Percentiles rank a stretch among this genome's conserved stretches.
Evolutionary conservation across 2,329 filamentous ascomycete genomes (phyloP).

Genomic region (Byssochlamys sp.): DNA sequence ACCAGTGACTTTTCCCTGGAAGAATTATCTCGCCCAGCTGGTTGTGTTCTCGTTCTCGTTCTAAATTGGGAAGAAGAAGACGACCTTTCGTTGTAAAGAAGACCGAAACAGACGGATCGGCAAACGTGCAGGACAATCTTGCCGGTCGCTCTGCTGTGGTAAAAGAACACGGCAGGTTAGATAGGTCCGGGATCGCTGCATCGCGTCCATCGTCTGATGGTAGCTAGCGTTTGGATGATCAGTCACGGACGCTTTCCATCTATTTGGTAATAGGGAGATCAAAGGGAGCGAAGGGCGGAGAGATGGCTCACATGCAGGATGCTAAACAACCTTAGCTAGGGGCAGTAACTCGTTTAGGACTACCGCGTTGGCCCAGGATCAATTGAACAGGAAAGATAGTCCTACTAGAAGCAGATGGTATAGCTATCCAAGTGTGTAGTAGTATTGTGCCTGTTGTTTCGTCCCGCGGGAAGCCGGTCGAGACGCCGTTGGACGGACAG

Average conservation of each 20-base stretch:
- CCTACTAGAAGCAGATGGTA: neutral
- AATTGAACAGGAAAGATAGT: neutral
- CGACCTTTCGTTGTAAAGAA: neutral
- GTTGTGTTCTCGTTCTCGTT: neutral
- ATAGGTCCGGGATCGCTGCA: neutral
- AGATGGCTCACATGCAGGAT: neutral
- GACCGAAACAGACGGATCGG: neutral
- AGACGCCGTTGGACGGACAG: slow-evolving; percentile 5
- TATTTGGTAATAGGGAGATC: neutral
- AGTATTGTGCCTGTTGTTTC: neutral
- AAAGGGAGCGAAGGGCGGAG: neutral
- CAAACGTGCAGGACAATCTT: neutral
- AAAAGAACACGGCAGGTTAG: neutral
- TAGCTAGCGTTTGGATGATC: neutral
- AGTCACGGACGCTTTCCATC: neutral
- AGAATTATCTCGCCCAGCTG: neutral
- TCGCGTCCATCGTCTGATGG: neutral
- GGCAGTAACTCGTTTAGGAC: neutral
- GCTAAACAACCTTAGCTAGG: neutral
- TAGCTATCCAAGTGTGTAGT: neutral
- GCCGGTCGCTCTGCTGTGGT: neutral
- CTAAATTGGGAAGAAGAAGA: too few species aligned
- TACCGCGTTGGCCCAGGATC: neutral
- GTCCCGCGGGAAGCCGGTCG: slow-evolving; percentile 7
- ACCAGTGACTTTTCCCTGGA: neutral